Evolutionary conservation across 306 rosid species (phyloP), one percentile per base, ranked within the genome.

Genomic region (Rubus parviflorus): DNA sequence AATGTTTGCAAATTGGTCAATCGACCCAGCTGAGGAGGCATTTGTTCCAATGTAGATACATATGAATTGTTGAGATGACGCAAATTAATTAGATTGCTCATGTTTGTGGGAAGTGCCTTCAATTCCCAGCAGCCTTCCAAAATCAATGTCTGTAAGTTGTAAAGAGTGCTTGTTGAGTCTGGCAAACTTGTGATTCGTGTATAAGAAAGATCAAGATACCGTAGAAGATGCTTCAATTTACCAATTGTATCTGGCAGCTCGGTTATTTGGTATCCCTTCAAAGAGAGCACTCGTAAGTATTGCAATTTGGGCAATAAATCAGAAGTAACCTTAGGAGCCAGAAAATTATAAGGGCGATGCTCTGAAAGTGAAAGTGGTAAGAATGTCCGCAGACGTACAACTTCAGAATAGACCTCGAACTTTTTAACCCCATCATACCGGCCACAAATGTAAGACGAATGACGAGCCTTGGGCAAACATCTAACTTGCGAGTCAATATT

Each of bases 181-280:
- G 35, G 35, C 35, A 30, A 30, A 30, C 35, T 30, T 30, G 35
- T 30, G 7, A 76, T 41, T 3, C n/a, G n/a, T n/a, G n/a, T n/a
- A n/a, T 30, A 1, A 30, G 30, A 0, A 7, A 76, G 23, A 9
- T 76, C 63, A 16, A 76, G 35, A 0, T 77, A 68, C 43, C 79
- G 82, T 0, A 73, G 38, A n/a, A n/a, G n/a, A 45, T 47, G 71
- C 66, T 51, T 72, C n/a, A 77, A 10, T 61, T 70, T 42, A 35
- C 40, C 71, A 1, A 81, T 51, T 4, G 74, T 51, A 19, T 25
- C 16, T 0, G 53, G 73, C 4, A 82, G 3, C 35, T 68, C 56
- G 4, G 1, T 12, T 23, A 43, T 56, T 3, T 15, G 35, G 30
- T 54, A 66, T 1, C 56, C 22, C 6, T 37, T 3, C 8, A 64